A percentile compares a stretch with the other conserved stretches of the same genome.
These are phyloP conservation scores for Vanrija humicola DNA, from an alignment of 1,284 basidiomycete species.

Conservation along the genomic window DNA sequence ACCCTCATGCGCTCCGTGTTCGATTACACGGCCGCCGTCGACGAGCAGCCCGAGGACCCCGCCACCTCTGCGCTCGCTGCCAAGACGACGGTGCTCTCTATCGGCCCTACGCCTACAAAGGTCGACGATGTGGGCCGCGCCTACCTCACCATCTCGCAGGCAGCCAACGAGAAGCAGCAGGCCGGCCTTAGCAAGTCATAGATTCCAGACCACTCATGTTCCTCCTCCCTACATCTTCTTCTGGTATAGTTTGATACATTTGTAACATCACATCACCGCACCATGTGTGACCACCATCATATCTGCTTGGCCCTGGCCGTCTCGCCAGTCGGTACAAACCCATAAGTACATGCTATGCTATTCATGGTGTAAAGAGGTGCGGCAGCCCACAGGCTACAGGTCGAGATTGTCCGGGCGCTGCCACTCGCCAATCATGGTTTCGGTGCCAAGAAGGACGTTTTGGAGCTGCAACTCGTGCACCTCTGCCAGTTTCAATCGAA, in stretches of 20 bases:
- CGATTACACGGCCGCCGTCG: conserved; percentile 18
- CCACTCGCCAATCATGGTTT: conserved; percentile 22
- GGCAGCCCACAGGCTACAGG: background rate
- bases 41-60: conserved; percentile 14
- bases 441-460: conserved; percentile 16
- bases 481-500: conserved; percentile 10
- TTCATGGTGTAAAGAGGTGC: background rate
- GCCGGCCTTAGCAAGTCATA: background rate
- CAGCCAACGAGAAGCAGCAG: conserved; percentile 29
- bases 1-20: conserved; percentile 32
- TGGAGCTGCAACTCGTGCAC: conserved; percentile 17
- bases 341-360: background rate
- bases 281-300: background rate
- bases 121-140: conserved; percentile 21
- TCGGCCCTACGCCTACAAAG: background rate
- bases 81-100: background rate
- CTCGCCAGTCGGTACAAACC: background rate
- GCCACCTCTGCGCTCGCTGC: conserved; percentile 13
- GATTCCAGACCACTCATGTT: background rate
- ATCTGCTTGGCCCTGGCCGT: background rate
- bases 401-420: conserved; percentile 18
- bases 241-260: background rate
- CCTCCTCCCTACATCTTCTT: background rate
- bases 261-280: background rate
- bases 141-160: conserved; percentile 49